Base-by-base conservation (phyloP, 2,329 filamentous ascomycete species). In the Tolypocladium album region DNA sequence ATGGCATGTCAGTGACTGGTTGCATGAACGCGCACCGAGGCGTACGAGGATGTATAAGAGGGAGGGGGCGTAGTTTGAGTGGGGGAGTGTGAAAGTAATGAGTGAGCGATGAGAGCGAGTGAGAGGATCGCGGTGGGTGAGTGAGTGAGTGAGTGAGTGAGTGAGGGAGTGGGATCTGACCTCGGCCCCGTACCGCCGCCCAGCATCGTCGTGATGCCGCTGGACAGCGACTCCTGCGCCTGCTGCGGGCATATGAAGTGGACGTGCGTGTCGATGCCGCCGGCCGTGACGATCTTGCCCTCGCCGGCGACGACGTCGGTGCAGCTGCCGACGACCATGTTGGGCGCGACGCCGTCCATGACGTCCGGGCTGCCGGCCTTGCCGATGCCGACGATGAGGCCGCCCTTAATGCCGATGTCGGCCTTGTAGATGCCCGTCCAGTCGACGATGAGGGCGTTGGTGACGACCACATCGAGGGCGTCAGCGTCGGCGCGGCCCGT, bases 351-450 rank as follows among this genome's bases (percentile, higher is more conserved):
- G 5, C 90, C 90, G 39, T 94, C 88, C 93, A 97, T 97, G 55
- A 96, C 85, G 74, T 97, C 93, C n/a, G 93, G 93, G 68, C 97
- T 97, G 24, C 93, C 93, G 20, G 93, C 91, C 75, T 97, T 97
- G 61, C 93, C 93, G 66, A 97, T 93, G 0, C 86, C 93, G 36
- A 88, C 87, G 68, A 97, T 97, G 45, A 88, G 71, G 2, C 93
- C 92, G 66, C 92, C 75, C 73, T 95, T 96, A 72, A 97, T 87
- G 36, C 93, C 93, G 70, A 97, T 96, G 72, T 97, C 93, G 7
- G 92, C 93, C 77, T 97, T 97, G 80, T 90, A 95, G 69, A 97
- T 96, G 56, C 93, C 93, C 1, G 83, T 88, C 83, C 88, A 95
- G 76, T 97, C 93, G 24, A 97, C 82, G 43, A 97, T 88, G 64